Conservation (phyloP, 768 basidiomycete genomes). For the Lentinula lateritia region DNA sequence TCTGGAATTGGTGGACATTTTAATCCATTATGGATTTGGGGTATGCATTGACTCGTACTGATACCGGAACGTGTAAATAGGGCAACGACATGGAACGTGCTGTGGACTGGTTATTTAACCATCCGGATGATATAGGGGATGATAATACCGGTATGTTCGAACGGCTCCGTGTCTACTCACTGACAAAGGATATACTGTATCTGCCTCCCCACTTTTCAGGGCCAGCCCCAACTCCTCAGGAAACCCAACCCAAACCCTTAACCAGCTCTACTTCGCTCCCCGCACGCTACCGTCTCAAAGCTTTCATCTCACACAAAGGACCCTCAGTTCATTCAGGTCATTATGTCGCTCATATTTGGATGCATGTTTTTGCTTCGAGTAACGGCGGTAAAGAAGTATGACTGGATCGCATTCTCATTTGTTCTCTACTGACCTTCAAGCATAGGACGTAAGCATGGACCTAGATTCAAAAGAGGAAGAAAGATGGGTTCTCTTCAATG, state of each 20-base stretch:
- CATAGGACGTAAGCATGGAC: neutral
- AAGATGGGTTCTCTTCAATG: slow-evolving; percentile 90
- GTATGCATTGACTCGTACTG: neutral
- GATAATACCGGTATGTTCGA: slow-evolving; percentile 21
- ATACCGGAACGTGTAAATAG: slow-evolving; percentile 28
- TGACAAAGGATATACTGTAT: slow-evolving; percentile 12
- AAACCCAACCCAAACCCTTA: slow-evolving; percentile 5
- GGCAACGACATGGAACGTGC: slow-evolving; percentile 76
- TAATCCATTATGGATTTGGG: neutral
- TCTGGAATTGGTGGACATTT: too few species aligned
- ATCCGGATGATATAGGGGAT: slow-evolving; percentile 83
- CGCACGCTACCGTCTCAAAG: slow-evolving; percentile 75
- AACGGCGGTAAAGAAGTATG: slow-evolving; percentile 92
- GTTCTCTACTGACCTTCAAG: neutral
- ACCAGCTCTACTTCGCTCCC: slow-evolving; percentile 60
- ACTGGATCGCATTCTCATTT: neutral
- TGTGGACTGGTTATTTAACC: slow-evolving; percentile 93
- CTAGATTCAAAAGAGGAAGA: slow-evolving; percentile 24
- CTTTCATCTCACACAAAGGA: slow-evolving; percentile 97
- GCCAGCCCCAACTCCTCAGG: neutral
- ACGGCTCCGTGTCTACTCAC: slow-evolving; percentile 6
- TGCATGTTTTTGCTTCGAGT: slow-evolving; percentile 65
- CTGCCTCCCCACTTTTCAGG: slow-evolving; percentile 4
- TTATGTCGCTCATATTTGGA: slow-evolving; percentile 78
- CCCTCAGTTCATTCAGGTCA: slow-evolving; percentile 93